These are phyloP conservation scores for Coemansia umbellata DNA, from an alignment of 192 early-diverging fungal species.

Conservation along the genomic window DNA sequence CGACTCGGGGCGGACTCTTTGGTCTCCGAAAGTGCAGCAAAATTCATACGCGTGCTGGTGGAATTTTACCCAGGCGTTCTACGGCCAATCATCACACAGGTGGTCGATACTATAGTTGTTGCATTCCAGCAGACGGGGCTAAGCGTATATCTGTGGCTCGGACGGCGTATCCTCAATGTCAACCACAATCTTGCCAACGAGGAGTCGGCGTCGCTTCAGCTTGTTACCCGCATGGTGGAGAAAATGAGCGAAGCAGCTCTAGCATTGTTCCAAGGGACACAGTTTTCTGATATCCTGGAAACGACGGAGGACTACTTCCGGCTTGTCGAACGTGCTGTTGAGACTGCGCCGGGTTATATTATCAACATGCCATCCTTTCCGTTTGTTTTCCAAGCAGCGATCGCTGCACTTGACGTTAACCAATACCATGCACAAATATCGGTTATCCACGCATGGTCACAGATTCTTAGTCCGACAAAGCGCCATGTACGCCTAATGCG, in stretches of 20 bases:
- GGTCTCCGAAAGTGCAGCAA: constrained; percentile 41
- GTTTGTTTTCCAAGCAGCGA: constrained; percentile 25
- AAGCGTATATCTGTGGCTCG: constrained; percentile 80
- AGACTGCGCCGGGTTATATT: constrained; percentile 27
- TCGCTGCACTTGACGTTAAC: constrained; percentile 40
- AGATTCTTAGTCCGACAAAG: constrained; percentile 42
- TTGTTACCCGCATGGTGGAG: constrained; percentile 58
- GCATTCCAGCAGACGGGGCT: constrained; percentile 66
- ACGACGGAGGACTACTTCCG: constrained; percentile 48
- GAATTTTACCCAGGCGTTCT: constrained; percentile 27
- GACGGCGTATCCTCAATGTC: constrained; percentile 60
- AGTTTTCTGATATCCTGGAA: constrained; percentile 41
- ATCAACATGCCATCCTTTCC: constrained; percentile 19
- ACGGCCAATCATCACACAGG: constrained; percentile 19
- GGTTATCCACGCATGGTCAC: constrained; percentile 27
- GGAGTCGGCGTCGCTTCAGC: constrained; percentile 33
- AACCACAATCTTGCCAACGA: constrained; percentile 56
- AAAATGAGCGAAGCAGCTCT: constrained; percentile 66
- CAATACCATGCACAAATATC: constrained; percentile 41
- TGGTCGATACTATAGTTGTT: constrained; percentile 54
- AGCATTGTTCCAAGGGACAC: constrained; percentile 49
- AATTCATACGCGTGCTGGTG: constrained; percentile 36
- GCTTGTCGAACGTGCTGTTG: constrained; percentile 36
- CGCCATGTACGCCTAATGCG: constrained; percentile 40
- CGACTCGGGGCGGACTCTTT: constrained; percentile 16